Evolutionary conservation across 176 grass and related monocot genomes (phyloP), one percentile per base, ranked within the genome.

Genomic region (Elymus sibiricus): DNA sequence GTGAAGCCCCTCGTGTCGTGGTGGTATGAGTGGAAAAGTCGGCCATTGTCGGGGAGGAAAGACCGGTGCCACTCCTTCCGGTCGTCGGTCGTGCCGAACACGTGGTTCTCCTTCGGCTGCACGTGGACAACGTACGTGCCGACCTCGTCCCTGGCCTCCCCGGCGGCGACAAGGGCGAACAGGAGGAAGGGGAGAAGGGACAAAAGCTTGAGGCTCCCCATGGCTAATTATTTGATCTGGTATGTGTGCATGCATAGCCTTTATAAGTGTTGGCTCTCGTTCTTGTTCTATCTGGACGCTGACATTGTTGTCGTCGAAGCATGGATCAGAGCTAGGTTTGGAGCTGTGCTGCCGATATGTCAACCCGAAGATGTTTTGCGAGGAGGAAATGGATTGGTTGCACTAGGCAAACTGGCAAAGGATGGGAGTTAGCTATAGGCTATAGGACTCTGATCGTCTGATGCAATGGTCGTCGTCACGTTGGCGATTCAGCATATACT

Each of bases 361-460:
- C 13, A 26, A 63, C 25, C 28, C 4, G 75, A 82, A 84, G 82
- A 6, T 74, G 76, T n/a, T 59, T 60, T 78, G 51, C 76, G 31
- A 78, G 76, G n/a, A n/a, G n/a, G 74, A 55, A 15, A 64, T 29
- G 64, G 49, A 64, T 65, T 29, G 74, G 7, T 28, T 13, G 49
- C 74, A 58, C 47, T n/a, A 34, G 49, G 16, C 17, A n/a, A 56
- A 35, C 74, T 55, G 29, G 27, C 47, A 25, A 43, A 43, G 10
- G 24, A 49, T 47, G 46, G 46, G 46, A 49, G 46, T 16, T 49
- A 16, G 46, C 46, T 49, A 49, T 49, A 16, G 13, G 44, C 44
- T 15, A 14, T 14, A 12, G 42, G 42, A 43, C n/a, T n/a, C n/a
- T n/a, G n/a, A n/a, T n/a, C n/a, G 42, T 49, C 14, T 49, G 46